Percentiles rank a stretch among this genome's conserved stretches.
phyloP scores from a whole-genome alignment of 2,329 filamentous ascomycete species.

The Colletotrichum sp. region DNA sequence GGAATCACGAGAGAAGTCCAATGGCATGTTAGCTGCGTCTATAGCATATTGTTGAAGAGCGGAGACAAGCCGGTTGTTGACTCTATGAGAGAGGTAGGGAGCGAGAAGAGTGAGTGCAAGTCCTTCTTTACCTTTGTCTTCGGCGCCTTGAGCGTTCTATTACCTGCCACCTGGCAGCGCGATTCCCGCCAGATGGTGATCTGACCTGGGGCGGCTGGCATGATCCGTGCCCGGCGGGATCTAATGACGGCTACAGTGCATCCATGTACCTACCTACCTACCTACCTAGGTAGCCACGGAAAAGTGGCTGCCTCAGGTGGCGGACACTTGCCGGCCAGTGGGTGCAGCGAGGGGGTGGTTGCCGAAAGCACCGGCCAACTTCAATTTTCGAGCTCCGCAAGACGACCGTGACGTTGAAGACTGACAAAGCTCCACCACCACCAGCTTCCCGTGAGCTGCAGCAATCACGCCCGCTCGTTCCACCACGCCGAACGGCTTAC shows the following conservation, averaged over 20 bases:
- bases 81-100: not conserved
- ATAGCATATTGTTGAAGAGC: not conserved
- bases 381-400: conserved; percentile 18
- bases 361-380: conserved; percentile 14
- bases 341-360: not conserved
- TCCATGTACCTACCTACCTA: not conserved
- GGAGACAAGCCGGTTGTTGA: not conserved
- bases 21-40: not conserved
- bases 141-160: not conserved
- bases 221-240: not conserved
- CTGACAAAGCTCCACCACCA: conserved; percentile 16
- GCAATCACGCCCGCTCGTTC: not conserved
- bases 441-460: conserved; percentile 7
- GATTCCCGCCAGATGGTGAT: not conserved
- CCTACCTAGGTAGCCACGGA: not conserved
- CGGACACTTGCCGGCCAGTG: not conserved
- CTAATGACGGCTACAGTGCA: not conserved
- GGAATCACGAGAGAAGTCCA: not conserved
- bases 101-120: not conserved
- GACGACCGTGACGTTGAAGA: conserved; percentile 17
- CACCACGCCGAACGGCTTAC: not conserved
- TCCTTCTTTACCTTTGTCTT: not conserved
- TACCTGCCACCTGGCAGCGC: not conserved
- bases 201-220: not conserved
- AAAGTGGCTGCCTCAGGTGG: conserved; percentile 1